Percentiles rank a stretch among this genome's conserved stretches.
phyloP scores from a whole-genome alignment of 345 rosid genomes.

The Populus davidiana region DNA sequence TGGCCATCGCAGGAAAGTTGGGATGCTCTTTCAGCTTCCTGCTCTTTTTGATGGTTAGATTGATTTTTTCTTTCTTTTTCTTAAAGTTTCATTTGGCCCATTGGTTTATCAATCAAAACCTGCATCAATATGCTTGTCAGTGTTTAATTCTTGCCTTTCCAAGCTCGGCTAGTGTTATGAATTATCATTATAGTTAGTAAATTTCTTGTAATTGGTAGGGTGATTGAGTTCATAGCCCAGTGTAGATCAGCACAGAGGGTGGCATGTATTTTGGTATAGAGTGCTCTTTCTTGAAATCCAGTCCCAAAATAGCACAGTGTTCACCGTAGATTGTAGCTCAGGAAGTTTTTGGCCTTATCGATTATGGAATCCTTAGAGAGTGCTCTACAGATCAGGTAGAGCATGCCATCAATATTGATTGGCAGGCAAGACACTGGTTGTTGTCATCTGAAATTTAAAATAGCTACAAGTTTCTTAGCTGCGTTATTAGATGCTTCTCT shows the following conservation, averaged over 20 bases:
- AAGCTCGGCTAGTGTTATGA: too few relatives aligned
- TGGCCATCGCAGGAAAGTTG: slow-evolving; percentile 73
- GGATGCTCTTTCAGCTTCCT: slow-evolving; percentile 95
- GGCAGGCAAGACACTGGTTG: not conserved
- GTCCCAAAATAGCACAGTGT: not conserved
- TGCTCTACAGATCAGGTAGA: not conserved
- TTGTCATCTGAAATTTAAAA: not conserved
- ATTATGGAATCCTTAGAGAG: not conserved
- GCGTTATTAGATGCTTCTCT: not conserved
- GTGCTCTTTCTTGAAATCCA: too few relatives aligned
- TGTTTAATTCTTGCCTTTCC: too few relatives aligned
- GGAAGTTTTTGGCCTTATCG: not conserved
- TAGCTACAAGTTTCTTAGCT: not conserved
- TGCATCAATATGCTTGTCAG: not conserved
- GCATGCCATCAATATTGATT: not conserved
- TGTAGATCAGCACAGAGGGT: too few relatives aligned
- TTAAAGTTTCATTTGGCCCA: not conserved
- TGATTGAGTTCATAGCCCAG: not conserved
- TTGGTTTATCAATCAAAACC: not conserved
- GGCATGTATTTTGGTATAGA: too few relatives aligned
- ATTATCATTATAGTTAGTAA: too few relatives aligned
- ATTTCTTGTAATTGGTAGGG: not conserved
- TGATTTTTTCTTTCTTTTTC: not conserved
- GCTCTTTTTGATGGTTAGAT: slow-evolving; percentile 69
- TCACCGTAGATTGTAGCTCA: not conserved